Conservation (phyloP, 2,329 filamentous ascomycete genomes). For the Catunica adiposa region DNA sequence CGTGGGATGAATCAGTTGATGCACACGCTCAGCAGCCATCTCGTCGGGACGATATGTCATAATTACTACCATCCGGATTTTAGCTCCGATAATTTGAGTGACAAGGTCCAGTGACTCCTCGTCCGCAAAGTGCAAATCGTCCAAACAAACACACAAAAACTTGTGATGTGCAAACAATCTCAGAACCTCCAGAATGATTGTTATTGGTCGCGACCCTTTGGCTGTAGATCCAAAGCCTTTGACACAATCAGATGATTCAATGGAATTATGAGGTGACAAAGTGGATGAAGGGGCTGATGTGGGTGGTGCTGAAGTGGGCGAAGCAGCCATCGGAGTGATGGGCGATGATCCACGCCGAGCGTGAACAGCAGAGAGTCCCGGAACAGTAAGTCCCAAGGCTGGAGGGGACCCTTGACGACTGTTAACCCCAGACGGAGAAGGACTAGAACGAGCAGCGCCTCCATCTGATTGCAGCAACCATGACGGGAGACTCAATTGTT, state of each 20-base stretch:
- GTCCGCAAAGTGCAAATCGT: conserved; percentile 84
- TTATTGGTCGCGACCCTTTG: conserved; percentile 58
- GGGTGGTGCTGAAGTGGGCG: conserved; percentile 27
- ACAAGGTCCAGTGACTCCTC: conserved; percentile 74
- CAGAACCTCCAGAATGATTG: conserved; percentile 73
- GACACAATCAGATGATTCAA: conserved; percentile 25
- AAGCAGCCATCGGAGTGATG: conserved; percentile 28
- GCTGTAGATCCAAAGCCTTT: neutral
- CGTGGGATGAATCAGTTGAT: conserved; percentile 35
- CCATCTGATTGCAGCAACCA: conserved; percentile 41
- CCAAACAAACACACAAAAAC: conserved; percentile 74
- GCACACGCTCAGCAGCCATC: conserved; percentile 37
- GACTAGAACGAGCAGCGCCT: conserved; percentile 15
- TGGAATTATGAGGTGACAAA: conserved; percentile 15
- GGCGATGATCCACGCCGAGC: conserved; percentile 35
- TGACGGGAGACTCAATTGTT: conserved; percentile 46
- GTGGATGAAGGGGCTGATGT: conserved; percentile 22
- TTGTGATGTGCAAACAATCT: conserved; percentile 68
- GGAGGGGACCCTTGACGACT: conserved; percentile 12
- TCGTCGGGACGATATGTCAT: conserved; percentile 60
- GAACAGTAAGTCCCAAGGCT: conserved; percentile 13
- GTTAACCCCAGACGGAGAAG: conserved; percentile 17
- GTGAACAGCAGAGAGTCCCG: conserved; percentile 19
- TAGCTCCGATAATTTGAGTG: conserved; percentile 58
- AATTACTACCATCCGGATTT: conserved; percentile 67